phyloP scores from a whole-genome alignment of 306 rosid genomes.

The Betula pendula region DNA sequence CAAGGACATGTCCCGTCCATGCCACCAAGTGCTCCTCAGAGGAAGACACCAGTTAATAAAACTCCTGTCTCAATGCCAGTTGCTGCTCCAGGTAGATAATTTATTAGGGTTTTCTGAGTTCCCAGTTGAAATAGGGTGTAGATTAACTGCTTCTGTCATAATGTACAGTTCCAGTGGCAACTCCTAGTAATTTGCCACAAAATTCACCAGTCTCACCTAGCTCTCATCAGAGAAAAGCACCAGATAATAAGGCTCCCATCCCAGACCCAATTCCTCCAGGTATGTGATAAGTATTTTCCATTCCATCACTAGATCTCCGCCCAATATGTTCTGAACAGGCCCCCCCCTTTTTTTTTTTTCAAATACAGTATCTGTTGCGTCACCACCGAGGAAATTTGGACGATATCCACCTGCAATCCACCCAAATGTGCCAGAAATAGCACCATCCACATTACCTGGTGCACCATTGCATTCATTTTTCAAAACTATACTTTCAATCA shows the following conservation, averaged over 20 bases:
- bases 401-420: constrained; percentile 28
- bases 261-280: constrained; percentile 56
- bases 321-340: constrained; percentile 15
- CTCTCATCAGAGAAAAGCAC: constrained; percentile 39
- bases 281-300: constrained; percentile 32
- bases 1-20: constrained; percentile 42
- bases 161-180: constrained; percentile 46
- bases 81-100: constrained; percentile 56
- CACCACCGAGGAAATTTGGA: constrained; percentile 31
- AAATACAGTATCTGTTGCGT: constrained; percentile 40
- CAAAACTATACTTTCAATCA: neutral
- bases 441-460: constrained; percentile 42
- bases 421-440: constrained; percentile 23
- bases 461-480: neutral
- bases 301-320: constrained; percentile 16
- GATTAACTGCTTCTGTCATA: constrained; percentile 9
- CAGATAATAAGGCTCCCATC: constrained; percentile 43
- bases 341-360: constrained; percentile 22
- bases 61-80: constrained; percentile 39
- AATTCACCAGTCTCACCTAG: constrained; percentile 59
- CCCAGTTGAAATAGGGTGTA: constrained; percentile 25
- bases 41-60: constrained; percentile 29
- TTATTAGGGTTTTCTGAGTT: constrained; percentile 12
- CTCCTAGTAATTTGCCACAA: constrained; percentile 44
- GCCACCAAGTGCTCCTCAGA: constrained; percentile 33